Base-by-base conservation (phyloP, 305 asterid genomes). In the Rubia balearica region DNA sequence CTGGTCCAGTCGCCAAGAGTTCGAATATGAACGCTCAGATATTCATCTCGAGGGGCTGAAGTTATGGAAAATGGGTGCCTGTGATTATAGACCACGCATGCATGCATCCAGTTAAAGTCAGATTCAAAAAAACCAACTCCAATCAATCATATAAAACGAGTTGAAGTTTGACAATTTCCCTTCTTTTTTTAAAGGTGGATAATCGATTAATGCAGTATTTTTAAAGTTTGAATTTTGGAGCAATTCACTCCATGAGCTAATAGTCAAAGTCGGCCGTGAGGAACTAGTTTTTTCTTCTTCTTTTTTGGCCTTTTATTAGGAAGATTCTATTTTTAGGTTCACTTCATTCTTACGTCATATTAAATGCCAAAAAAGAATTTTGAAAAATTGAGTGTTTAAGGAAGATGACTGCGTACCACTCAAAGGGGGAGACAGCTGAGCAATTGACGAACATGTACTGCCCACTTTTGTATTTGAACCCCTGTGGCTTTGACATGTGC, bases 61-160 rank as follows among this genome's bases (percentile, higher is more conserved):
- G 98, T 90, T 16, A 92, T 89, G 49, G 97, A 92, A 71, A 92
- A 92, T 67, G 98, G 98, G 43, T 92, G 97, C 98, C 98, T 92
- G 84, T 66, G 68, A 48, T 45, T 62, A 12, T 38, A 0, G 30
- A 3, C 24, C 69, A 51, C n/a, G 7, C 36, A 56, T 56, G 62
- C 62, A 56, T 56, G 62, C 62, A 56, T 51, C 17, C 16, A 16
- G 16, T 16, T 51, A 21, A 51, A 51, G 5, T 5, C 22, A 16
- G 22, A 17, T 51, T 49, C 4, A 4, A 19, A 5, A 49, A 49
- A 49, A 49, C 8, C 7, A 4, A 16, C 3, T 49, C 56, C 17
- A 11, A 56, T 13, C 38, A 41, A n/a, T 61, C 9, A 41, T 61
- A 12, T 8, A 30, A 61, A 61, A 22, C 41, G 65, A 60, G 62